phyloP scores from a whole-genome alignment of 495 filamentous ascomycete genomes.

The Aspergillus bridgeri region DNA sequence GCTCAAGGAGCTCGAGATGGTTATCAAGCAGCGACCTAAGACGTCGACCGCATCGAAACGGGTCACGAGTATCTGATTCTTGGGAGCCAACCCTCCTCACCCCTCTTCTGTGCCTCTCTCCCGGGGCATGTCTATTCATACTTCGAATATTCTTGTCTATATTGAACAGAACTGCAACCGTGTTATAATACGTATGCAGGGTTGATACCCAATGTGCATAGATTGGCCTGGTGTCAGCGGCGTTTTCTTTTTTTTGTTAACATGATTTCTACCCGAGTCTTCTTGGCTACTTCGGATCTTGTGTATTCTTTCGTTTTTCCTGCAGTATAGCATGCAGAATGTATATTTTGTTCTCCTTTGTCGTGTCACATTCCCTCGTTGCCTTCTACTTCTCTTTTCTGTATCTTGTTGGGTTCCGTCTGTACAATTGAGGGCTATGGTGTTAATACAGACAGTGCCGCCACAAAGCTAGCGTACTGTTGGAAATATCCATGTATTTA shows the following conservation, averaged over 20 bases:
- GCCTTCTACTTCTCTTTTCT: background rate
- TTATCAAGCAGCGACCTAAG: slow-evolving; percentile 71
- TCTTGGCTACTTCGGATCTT: slow-evolving; percentile 4
- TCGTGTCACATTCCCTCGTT: slow-evolving; percentile 5
- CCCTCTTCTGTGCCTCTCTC: slow-evolving; percentile 5
- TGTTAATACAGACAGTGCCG: background rate
- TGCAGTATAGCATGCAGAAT: slow-evolving; percentile 10
- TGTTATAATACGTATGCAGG: slow-evolving; percentile 18
- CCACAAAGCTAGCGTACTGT: background rate
- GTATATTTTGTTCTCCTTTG: slow-evolving; percentile 1
- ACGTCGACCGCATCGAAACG: slow-evolving; percentile 33
- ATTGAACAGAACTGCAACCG: slow-evolving; percentile 9
- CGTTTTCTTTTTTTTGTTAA: slow-evolving; percentile 23
- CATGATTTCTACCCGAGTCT: slow-evolving; percentile 10
- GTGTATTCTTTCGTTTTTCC: slow-evolving; percentile 9
- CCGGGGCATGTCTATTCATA: slow-evolving; percentile 6
- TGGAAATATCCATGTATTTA: background rate
- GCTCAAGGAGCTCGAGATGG: slow-evolving; percentile 86
- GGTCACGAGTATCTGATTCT: slow-evolving; percentile 46
- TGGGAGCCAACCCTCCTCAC: slow-evolving; percentile 2
- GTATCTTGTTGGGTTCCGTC: slow-evolving; percentile 8
- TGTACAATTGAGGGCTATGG: slow-evolving; percentile 9
- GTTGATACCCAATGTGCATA: slow-evolving; percentile 44
- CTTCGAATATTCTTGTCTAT: slow-evolving; percentile 1
- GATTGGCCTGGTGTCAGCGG: slow-evolving; percentile 35